Base-by-base conservation (phyloP, 768 basidiomycete genomes). In the Exidia glandulosa region DNA sequence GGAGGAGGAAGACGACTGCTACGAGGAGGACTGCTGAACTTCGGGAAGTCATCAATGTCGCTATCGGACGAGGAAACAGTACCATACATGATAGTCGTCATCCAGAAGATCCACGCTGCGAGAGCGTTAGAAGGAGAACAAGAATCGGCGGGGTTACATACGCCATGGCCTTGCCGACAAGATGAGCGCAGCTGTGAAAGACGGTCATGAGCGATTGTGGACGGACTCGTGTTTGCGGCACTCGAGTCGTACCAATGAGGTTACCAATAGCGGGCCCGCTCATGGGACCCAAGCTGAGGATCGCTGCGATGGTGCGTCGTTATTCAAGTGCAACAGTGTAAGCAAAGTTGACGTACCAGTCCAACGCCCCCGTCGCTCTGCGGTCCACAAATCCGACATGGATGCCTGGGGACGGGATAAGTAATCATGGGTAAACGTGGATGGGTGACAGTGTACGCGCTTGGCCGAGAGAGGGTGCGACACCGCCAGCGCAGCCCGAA, bases 81-180 rank as follows among this genome's bases (percentile, higher is more conserved):
- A 1, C 13, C 59, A n/a, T 57, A 57, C 59, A 34, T 30, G 7
- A 60, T 60, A 9, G 33, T 57, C 19, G 56, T 32, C 30, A 37
- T 57, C 59, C 59, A 60, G 4, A 60, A 60, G n/a, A 57, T 57
- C 59, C 59, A 60, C 19, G 10, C 59, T 60, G 45, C n/a, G 54
- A 41, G 5, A 16, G 23, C 13, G 23, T 57, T n/a, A 57, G 41
- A 37, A n/a, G n/a, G n/a, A n/a, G n/a, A n/a, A n/a, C n/a, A n/a
- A n/a, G n/a, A n/a, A n/a, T n/a, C n/a, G n/a, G 16, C 9, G 7
- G 41, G 16, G 9, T 32, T 19, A 57, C 59, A 25, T 45, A 60
- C 59, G 33, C 59, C 52, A 60, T 13, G 33, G 52, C 30, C 27
- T 60, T 19, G 29, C 16, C 12, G 33, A n/a, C 14, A 60, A 32